Evolutionary conservation across 768 basidiomycete genomes (phyloP).

Genomic region (Mycena leptocephala): DNA sequence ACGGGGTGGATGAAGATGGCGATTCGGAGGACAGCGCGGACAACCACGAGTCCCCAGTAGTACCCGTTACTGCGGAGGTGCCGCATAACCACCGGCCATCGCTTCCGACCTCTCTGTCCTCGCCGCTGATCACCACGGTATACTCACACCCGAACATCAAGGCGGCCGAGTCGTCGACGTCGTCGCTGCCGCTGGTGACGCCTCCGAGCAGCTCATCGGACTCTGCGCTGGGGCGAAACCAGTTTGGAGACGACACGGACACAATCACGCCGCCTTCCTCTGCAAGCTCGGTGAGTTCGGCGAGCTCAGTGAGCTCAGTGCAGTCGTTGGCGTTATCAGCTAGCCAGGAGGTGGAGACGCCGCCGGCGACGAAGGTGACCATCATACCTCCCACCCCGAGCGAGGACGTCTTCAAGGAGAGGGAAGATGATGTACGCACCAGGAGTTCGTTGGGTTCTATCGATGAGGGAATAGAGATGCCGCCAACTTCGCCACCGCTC

Average conservation of each 20-base stretch:
- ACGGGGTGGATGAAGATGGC: conserved; percentile 46
- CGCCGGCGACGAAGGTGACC: conserved; percentile 31
- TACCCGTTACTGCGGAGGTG: conserved; percentile 9
- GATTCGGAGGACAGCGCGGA: conserved; percentile 52
- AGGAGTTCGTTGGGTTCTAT: conserved; percentile 19
- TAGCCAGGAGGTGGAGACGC: conserved; percentile 18
- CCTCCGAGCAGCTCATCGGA: conserved; percentile 35
- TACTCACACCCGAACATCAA: conserved; percentile 47
- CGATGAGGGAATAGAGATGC: conserved; percentile 8
- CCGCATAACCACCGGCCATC: conserved; percentile 40
- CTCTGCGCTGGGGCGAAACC: conserved; percentile 29
- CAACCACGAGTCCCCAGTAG: conserved; percentile 40
- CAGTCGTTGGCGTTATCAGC: conserved; percentile 27
- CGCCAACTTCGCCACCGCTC: conserved; percentile 3
- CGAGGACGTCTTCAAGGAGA: conserved; percentile 1
- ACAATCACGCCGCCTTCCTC: conserved; percentile 33
- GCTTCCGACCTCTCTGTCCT: conserved; percentile 59
- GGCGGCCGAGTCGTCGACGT: conserved; percentile 46
- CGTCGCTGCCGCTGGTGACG: conserved; percentile 50
- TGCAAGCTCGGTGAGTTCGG: conserved; percentile 33
- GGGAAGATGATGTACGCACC: neutral
- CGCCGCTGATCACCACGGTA: conserved; percentile 52
- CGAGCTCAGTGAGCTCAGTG: conserved; percentile 32
- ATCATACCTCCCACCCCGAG: conserved; percentile 33
- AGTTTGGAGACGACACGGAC: conserved; percentile 29